Evolutionary conservation across 139 green algal species (phyloP).

Genomic region (Chlamydomonas sp.): DNA sequence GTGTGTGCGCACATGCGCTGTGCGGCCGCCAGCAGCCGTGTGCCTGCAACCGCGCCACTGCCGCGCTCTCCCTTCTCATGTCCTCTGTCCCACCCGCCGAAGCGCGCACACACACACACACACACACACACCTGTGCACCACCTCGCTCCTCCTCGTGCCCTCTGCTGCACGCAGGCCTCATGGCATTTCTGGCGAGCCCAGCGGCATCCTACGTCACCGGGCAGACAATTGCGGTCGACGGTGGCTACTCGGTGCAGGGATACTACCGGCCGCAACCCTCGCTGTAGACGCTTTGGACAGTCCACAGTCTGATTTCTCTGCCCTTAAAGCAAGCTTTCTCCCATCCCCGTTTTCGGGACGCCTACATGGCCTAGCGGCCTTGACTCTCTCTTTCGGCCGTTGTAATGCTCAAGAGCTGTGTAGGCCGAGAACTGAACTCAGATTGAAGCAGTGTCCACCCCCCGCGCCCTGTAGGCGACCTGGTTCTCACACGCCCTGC

Average conservation of each 20-base stretch:
- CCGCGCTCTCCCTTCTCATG: neutral
- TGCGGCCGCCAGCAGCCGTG: neutral
- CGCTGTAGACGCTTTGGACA: neutral
- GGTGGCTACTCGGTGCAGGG: conserved; percentile 67
- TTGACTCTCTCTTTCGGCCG: too few species aligned
- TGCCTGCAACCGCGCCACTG: neutral
- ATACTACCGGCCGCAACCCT: conserved; percentile 19
- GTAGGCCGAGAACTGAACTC: too few species aligned
- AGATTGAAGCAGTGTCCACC: too few species aligned
- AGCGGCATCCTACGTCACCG: conserved; percentile 73
- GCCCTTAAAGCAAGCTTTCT: too few species aligned
- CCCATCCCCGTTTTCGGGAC: too few species aligned
- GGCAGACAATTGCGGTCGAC: conserved; percentile 71
- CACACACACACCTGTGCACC: neutral
- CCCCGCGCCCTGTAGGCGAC: too few species aligned
- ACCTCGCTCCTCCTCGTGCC: neutral
- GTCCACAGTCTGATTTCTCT: too few species aligned
- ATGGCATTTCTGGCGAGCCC: conserved; percentile 59
- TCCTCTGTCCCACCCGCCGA: neutral
- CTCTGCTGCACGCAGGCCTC: conserved; percentile 29
- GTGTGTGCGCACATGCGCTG: too few species aligned
- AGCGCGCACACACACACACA: neutral
- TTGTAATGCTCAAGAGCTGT: too few species aligned
- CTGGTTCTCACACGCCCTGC: too few species aligned
- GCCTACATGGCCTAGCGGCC: too few species aligned